Evolutionary conservation across 73 alveolate species (phyloP), one percentile per base, ranked within the genome.

Genomic region (Tetrahymena malaccensis): DNA sequence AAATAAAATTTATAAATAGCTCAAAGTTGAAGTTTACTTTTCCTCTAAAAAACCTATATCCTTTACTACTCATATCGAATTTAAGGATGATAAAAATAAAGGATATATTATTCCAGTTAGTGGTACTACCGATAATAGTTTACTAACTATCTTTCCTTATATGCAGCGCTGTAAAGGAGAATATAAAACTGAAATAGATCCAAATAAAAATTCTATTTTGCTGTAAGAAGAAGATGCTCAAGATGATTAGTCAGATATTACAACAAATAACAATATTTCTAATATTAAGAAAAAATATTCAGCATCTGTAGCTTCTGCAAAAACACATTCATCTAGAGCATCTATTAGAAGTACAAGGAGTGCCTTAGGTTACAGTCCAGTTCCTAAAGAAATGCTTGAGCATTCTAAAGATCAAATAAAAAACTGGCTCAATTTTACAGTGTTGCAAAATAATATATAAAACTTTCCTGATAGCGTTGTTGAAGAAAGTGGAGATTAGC

Each of bases 101-200:
- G 98, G 97, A 85, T 99, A 98, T 96, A 97, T 99, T 17, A 98
- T 99, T 19, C 98, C 99, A 10, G 98, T 98, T 43, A 97, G 99
- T 40, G 99, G 99, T 1, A 98, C 99, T 16, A 98, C 99, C 19
- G 99, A 99, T 96, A 99, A 99, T 96, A 98, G 99, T 85, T 43
- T 99, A 93, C 96, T 98, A 93, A 98, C 99, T 1, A 97, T 97
- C 85, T 99, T 96, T 96, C 95, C 99, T 10, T 99, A 97, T 97
- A 96, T 98, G 97, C 98, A 99, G 96, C 96, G 99, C 43, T 97
- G 98, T 43, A 96, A 96, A 31, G 98, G 97, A 58, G 99, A 98
- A 85, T 96, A 97, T 85, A 97, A 97, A 93, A 96, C 97, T 58
- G 98, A 98, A 89, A 94, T 96, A 58, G 99, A 97, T 93, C 94